phyloP scores from a whole-genome alignment of 148 eudicot genomes.

The Fagopyrum homotropicum region DNA sequence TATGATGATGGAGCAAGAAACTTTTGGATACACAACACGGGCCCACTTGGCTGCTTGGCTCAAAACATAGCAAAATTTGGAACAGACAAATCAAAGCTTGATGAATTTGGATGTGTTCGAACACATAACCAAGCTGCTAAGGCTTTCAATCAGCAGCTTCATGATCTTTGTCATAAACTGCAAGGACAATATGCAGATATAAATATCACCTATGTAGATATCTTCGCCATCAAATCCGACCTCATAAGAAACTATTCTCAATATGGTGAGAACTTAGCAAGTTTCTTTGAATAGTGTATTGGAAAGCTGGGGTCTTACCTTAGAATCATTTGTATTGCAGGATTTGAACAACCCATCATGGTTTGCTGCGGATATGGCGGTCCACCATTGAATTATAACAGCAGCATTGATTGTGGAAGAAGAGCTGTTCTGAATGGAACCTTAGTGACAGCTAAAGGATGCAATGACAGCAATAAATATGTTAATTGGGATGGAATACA shows the following conservation, averaged over 20 bases:
- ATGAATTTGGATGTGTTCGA: slow-evolving; percentile 30
- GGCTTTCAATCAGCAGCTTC: slow-evolving; percentile 45
- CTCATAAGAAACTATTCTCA: slow-evolving; percentile 44
- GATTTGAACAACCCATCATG: slow-evolving; percentile 22
- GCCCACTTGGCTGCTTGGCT: slow-evolving; percentile 40
- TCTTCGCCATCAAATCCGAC: slow-evolving; percentile 43
- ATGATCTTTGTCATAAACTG: slow-evolving; percentile 36
- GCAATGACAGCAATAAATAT: slow-evolving; percentile 22
- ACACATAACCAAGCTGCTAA: slow-evolving; percentile 30
- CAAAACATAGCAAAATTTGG: slow-evolving; percentile 22
- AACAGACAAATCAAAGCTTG: slow-evolving; percentile 22
- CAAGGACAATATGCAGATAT: slow-evolving; percentile 39
- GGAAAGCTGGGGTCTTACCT: background rate
- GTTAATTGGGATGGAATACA: slow-evolving; percentile 58
- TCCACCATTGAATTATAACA: slow-evolving; percentile 25
- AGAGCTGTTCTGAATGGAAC: slow-evolving; percentile 19
- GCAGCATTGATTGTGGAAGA: slow-evolving; percentile 19
- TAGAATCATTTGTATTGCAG: slow-evolving; percentile 6
- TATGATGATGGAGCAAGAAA: slow-evolving; percentile 30
- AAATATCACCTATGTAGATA: slow-evolving; percentile 44
- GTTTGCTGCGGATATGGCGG: slow-evolving; percentile 29
- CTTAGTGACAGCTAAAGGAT: slow-evolving; percentile 15
- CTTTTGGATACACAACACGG: slow-evolving; percentile 32
- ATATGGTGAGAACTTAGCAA: slow-evolving; percentile 29
- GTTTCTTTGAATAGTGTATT: background rate